Conservation (phyloP, 192 early-diverging fungal species). For the Mortierella alpina region DNA sequence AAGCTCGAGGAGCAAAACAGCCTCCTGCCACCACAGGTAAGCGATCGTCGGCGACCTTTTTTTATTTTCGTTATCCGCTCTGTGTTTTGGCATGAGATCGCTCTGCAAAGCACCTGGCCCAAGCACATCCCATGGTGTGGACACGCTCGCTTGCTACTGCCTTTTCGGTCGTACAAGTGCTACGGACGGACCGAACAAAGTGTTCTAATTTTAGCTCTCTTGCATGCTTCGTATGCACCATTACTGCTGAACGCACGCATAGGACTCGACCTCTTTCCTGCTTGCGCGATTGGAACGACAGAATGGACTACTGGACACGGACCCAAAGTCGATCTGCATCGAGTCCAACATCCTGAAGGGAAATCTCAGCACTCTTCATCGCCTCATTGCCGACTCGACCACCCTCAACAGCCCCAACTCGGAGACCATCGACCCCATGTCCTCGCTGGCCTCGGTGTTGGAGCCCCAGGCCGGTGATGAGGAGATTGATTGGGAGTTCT, state of each 20-base stretch:
- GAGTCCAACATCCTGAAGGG: conserved; percentile 71
- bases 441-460: conserved; percentile 18
- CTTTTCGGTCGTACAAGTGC: too few relatives aligned
- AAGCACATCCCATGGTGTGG: neutral
- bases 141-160: neutral
- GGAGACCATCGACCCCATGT: conserved; percentile 49
- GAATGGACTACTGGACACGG: conserved; percentile 68
- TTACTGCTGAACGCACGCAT: conserved; percentile 7
- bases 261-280: conserved; percentile 68
- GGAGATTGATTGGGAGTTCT: conserved; percentile 81
- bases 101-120: neutral
- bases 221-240: too few relatives aligned
- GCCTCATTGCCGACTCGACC: conserved; percentile 57
- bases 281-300: conserved; percentile 69
- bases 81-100: neutral
- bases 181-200: too few relatives aligned
- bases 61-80: neutral
- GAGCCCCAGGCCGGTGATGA: conserved; percentile 39
- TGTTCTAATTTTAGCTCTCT: too few relatives aligned
- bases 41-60: neutral
- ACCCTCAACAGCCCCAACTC: conserved; percentile 54
- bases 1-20: conserved; percentile 70
- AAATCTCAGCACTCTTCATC: conserved; percentile 62
- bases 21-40: conserved; percentile 66
- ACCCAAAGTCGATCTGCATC: conserved; percentile 71